Percentiles rank a stretch among this genome's conserved stretches.
Evolutionary conservation across 1,284 basidiomycete genomes (phyloP).

Genomic region (Trametes hirsuta): DNA sequence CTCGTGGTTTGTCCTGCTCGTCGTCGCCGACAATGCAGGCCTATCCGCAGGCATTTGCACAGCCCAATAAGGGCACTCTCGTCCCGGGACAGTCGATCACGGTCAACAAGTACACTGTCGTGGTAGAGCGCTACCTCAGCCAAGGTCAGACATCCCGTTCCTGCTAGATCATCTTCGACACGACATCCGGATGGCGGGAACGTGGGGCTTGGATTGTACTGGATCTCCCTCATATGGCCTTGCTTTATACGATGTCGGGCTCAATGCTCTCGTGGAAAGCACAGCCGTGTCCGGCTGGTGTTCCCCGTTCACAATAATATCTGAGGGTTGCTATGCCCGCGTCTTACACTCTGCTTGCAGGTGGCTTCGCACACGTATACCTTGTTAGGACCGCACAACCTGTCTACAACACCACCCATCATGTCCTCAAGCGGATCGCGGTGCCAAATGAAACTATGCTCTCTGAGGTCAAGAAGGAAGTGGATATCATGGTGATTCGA

Average conservation of each 20-base stretch:
- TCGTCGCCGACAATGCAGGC: slow-evolving; percentile 41
- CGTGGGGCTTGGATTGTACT: too few relatives aligned
- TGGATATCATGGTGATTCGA: slow-evolving; percentile 92
- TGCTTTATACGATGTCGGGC: not conserved
- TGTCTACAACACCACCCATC: slow-evolving; percentile 88
- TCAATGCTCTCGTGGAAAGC: not conserved
- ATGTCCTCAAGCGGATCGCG: slow-evolving; percentile 97
- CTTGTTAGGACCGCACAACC: slow-evolving; percentile 87
- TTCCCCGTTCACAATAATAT: not conserved
- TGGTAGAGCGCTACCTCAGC: slow-evolving; percentile 88
- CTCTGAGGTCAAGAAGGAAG: slow-evolving; percentile 95
- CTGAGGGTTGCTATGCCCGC: slow-evolving; percentile 19
- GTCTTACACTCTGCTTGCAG: slow-evolving; percentile 44
- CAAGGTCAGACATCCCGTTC: slow-evolving; percentile 65
- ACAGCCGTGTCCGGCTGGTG: not conserved
- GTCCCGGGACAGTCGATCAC: slow-evolving; percentile 85
- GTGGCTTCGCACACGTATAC: slow-evolving; percentile 99
- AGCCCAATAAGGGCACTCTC: slow-evolving; percentile 62
- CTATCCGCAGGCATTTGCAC: slow-evolving; percentile 34
- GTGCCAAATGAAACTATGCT: slow-evolving; percentile 91
- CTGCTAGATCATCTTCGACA: not conserved
- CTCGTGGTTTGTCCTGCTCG: slow-evolving; percentile 8
- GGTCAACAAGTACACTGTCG: slow-evolving; percentile 89
- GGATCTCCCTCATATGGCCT: too few relatives aligned
- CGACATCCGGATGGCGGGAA: not conserved